Base-by-base conservation (phyloP, 2,329 filamentous ascomycete species). In the Neophaeococcomyces aloes region DNA sequence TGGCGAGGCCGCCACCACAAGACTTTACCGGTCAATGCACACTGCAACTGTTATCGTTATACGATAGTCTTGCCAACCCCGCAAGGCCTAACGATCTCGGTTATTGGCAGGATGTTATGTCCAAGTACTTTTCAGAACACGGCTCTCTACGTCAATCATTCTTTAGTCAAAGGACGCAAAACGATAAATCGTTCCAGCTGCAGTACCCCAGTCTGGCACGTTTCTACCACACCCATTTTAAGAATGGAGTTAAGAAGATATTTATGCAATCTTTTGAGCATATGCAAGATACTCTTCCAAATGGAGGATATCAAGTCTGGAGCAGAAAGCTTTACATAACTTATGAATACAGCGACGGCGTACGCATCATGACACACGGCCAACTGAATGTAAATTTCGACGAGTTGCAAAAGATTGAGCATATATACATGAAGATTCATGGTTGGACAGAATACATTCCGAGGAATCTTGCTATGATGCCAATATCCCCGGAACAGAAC, bases 201-300 rank as follows among this genome's bases (percentile, higher is more conserved):
- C 76, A 81, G 2, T 85, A 78, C 46, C 77, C 87, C 3, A 84
- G 84, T 1, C 71, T 98, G 35, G 78, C 89, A 27, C 79, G 89
- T 56, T 96, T 91, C 62, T 95, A 94, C 60, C 79, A 83, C 56
- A 88, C 86, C 0, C 83, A 94, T 56, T 95, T 91, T 59, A 81
- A 82, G 45, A 89, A 86, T 48, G 88, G 87, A 5, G 80, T 95
- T 44, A 82, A 77, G 54, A 85, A 80, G 43, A 85, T 96, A 55
- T 86, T 94, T 60, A 75, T 96, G 59, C 78, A 87, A 17, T 74
- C 94, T 56, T 87, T 94, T 54, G 80, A 78, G 29, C 67, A 74
- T 13, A 67, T 65, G 21, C 77, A 82, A 53, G 70, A 65, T 29
- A 65, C 68, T 34, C 61, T 83, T 29, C 69, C 74, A 1, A 76